phyloP scores from a whole-genome alignment of 768 basidiomycete genomes.

The Pulveroboletus sp. region DNA sequence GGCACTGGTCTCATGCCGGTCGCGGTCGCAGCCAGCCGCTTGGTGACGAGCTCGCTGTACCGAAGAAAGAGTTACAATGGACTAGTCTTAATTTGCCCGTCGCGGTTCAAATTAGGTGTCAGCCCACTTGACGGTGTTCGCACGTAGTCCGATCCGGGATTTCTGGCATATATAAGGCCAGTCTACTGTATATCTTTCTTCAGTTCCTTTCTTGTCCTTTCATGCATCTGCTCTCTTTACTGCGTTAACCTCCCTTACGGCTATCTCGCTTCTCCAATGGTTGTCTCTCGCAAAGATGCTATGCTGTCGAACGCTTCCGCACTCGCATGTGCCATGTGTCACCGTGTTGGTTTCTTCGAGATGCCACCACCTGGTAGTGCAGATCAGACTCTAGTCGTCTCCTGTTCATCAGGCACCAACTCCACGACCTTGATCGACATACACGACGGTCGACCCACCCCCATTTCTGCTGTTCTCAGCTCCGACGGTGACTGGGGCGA shows the following conservation, averaged over 20 bases:
- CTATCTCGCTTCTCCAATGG: constrained; percentile 6
- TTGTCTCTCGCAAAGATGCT: not conserved
- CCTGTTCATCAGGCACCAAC: not conserved
- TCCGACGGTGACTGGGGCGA: not conserved
- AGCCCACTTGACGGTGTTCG: too few relatives aligned
- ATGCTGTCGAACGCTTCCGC: not conserved
- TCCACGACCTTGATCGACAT: not conserved
- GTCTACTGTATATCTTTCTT: not conserved
- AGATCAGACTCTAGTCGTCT: not conserved
- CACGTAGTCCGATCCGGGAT: not conserved
- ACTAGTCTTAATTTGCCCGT: too few relatives aligned
- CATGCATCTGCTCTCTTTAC: not conserved
- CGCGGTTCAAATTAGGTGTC: too few relatives aligned
- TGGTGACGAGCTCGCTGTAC: not conserved
- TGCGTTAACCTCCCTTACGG: not conserved
- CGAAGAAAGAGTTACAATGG: too few relatives aligned
- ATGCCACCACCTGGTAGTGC: not conserved
- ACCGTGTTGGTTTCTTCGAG: not conserved
- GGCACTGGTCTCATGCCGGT: not conserved
- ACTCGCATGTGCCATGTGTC: not conserved
- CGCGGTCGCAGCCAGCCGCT: not conserved
- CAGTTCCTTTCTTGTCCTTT: constrained; percentile 1
- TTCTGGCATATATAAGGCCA: constrained; percentile 6
- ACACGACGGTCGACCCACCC: not conserved
- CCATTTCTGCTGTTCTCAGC: not conserved